Evolutionary conservation across 108 stramenopile species (phyloP).

Genomic region (Nitzschia sp.): DNA sequence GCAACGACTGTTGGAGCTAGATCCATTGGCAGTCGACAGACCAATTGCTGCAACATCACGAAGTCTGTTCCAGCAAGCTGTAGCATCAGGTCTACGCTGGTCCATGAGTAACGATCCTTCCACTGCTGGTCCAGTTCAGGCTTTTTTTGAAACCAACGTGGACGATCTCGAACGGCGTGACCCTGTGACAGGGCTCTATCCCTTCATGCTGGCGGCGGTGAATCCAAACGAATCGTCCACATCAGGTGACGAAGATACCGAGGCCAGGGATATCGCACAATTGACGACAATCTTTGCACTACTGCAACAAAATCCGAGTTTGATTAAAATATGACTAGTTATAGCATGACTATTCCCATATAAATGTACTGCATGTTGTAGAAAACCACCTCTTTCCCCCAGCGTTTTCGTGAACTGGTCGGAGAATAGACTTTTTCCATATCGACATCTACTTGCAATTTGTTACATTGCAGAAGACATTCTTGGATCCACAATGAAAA

Average conservation of each 20-base stretch:
- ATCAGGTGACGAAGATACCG: background rate
- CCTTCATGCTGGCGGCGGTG: background rate
- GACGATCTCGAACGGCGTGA: background rate
- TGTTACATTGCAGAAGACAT: slow-evolving; percentile 66
- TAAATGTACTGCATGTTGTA: no score
- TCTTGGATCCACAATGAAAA: slow-evolving; percentile 58
- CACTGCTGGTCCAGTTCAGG: slow-evolving; percentile 2
- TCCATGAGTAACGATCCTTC: background rate
- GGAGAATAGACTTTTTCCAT: background rate
- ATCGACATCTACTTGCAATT: background rate
- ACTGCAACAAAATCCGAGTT: background rate
- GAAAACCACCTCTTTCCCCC: no score
- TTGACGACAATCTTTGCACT: slow-evolving; percentile 1
- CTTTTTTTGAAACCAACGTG: background rate
- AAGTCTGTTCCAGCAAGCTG: background rate
- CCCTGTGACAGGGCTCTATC: background rate
- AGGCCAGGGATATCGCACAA: background rate
- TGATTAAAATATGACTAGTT: background rate
- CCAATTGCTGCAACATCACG: background rate
- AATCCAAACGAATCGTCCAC: background rate
- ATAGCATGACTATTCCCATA: background rate
- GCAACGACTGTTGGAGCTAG: background rate
- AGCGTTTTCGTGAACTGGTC: background rate
- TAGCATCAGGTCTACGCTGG: background rate
- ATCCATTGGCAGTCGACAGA: background rate